Base-by-base conservation (phyloP, 768 basidiomycete species). In the Pulveroboletus sp. region DNA sequence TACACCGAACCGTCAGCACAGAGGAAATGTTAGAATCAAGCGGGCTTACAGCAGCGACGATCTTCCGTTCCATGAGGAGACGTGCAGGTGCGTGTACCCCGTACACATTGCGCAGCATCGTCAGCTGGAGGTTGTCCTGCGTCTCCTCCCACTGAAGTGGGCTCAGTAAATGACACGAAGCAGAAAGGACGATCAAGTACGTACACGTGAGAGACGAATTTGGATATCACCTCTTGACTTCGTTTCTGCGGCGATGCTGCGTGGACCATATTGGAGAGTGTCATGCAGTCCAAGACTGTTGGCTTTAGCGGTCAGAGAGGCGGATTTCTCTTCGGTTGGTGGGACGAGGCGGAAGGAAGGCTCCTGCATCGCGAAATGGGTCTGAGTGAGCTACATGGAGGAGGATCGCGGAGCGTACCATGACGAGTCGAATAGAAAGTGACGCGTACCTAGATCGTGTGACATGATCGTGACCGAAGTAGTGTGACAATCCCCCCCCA, bases 11-110 rank as follows among this genome's bases (percentile, higher is more conserved):
- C 41, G 6, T 50, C 31, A 47, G 32, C 39, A 27, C 7, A 5
- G 49, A 23, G 45, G 20, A 24, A 17, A 27, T 34, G 23, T 42
- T 13, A 19, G 6, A 32, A 27, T 35, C 44, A 30, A 38, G 30
- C 47, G 37, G 41, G 20, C 61, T 54, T 59, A 94, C 94, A 49
- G 79, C 68, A 29, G 80, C 71, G 9, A 94, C 90, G 35, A 93
- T 78, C 73, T 86, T 87, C 63, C 93, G 82, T 68, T 99, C 96
- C 96, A 98, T 98, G 55, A 96, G 75, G 45, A 83, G 74, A 26
- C 94, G 81, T 69, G 95, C 81, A 2, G 96, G 96, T 17, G 88
- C 84, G 63, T 92, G 91, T 58, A 97, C 67, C 30, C 96, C 96
- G 61, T 85, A 86, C 27, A 86, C 64, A 67, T 91, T 83, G 38